A percentile compares a stretch with the other conserved stretches of the same genome.
phyloP scores from a whole-genome alignment of 805 yeast genomes.

The Lachancea sp. region DNA sequence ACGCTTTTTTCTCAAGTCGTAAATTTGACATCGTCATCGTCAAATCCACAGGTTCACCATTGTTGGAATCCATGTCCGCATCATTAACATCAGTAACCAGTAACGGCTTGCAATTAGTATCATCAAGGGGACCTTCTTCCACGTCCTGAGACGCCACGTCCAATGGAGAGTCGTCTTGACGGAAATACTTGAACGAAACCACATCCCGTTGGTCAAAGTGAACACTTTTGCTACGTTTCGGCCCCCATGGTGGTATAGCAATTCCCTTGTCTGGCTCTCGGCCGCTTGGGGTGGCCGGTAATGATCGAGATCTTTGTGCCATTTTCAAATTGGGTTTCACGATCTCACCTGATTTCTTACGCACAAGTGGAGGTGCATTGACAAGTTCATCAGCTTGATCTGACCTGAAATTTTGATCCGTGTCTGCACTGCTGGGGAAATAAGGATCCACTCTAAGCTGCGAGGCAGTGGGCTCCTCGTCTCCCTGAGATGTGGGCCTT shows the following conservation, averaged over 20 bases:
- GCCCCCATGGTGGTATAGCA: slow-evolving; percentile 1
- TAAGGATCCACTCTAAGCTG: slow-evolving; percentile 4
- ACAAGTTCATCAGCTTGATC: neutral
- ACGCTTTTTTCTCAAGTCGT: slow-evolving; percentile 3
- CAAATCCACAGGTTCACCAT: slow-evolving; percentile 3
- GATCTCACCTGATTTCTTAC: slow-evolving; percentile 85
- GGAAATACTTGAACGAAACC: slow-evolving; percentile 54
- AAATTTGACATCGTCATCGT: slow-evolving; percentile 8
- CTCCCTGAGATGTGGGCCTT: neutral
- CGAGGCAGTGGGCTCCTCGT: neutral
- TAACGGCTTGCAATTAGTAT: slow-evolving; percentile 9
- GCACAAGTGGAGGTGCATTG: slow-evolving; percentile 35
- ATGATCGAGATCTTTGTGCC: slow-evolving; percentile 33
- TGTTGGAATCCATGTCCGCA: neutral
- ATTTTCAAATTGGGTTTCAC: slow-evolving; percentile 36
- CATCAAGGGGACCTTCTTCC: slow-evolving; percentile 26
- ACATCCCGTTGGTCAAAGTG: slow-evolving; percentile 71
- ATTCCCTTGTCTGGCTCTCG: slow-evolving; percentile 4
- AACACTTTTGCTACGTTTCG: slow-evolving; percentile 54
- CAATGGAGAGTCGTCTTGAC: slow-evolving; percentile 65
- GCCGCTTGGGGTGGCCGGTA: slow-evolving; percentile 35
- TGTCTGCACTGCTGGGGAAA: neutral
- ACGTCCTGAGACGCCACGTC: slow-evolving; percentile 45
- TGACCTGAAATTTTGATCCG: neutral
- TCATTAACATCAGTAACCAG: slow-evolving; percentile 6